Base-by-base conservation (phyloP, 2,329 filamentous ascomycete species). In the Phyllosticta capitalensis region DNA sequence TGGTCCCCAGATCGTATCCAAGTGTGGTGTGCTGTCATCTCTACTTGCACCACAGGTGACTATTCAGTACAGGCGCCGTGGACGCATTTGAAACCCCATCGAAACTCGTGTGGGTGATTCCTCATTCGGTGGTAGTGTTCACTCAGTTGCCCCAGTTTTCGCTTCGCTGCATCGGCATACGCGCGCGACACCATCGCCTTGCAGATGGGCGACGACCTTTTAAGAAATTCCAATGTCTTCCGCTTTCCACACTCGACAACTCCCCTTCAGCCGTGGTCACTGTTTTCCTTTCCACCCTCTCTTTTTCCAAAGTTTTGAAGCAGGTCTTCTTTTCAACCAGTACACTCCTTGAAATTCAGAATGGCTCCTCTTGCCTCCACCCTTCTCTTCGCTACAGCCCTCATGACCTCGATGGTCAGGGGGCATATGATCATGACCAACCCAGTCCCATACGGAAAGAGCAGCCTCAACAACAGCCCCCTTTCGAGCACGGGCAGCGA, bases 351-450 rank as follows among this genome's bases (percentile, higher is more conserved):
- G 17, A 20, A 21, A 22, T 9, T 33, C 55, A 28, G 14, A 24
- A 61, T 52, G 56, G 5, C 19, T 28, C 48, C 20, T 20, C 22
- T 67, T 22, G 64, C 30, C 19, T 17, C 61, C 9, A 62, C 63
- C 60, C 52, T 69, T 24, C 48, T 45, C 10, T 5, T 53, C 21
- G 20, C 49, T 28, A 54, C 48, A 10, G 73, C 74, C 52, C 71
- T 91, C 67, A 79, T 81, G 65, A 75, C 83, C 62, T 66, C 82
- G 56, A n/a, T 10, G 19, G 82, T 79, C 66, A 81, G 83, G 55
- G 90, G 88, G 50, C 94, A 97, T 73, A 87, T 96, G 80, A 76
- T 81, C 49, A 86, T 97, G 79, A 74, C 68, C 56, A 78, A 76
- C 9, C 92, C 94, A 0, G 70, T 77, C 2, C 90, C 90, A 0